These are phyloP conservation scores for Coprinopsis marcescibilis DNA, from an alignment of 768 basidiomycete species.

Conservation along the genomic window DNA sequence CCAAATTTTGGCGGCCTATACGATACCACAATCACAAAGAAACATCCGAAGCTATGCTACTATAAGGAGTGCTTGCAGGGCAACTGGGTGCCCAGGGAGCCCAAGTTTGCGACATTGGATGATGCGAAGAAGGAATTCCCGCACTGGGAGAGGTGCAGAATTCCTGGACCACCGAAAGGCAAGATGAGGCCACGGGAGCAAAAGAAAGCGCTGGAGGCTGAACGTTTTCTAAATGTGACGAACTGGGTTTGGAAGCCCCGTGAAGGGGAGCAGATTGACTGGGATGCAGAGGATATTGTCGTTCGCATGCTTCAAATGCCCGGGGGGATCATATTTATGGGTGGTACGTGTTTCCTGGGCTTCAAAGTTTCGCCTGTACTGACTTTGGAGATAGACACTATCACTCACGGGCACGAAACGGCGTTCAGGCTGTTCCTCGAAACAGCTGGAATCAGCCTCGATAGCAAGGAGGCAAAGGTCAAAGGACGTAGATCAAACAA, in stretches of 20 bases:
- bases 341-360: conserved; percentile 5
- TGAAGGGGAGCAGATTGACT: conserved; percentile 8
- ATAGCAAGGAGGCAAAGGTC: background rate
- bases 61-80: conserved; percentile 11
- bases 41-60: no score
- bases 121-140: background rate
- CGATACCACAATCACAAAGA: no score
- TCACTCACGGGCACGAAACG: background rate
- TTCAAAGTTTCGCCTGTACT: background rate
- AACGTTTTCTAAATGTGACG: conserved; percentile 10
- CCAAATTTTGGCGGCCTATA: no score
- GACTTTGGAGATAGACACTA: background rate
- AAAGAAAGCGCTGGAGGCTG: conserved; percentile 1
- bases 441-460: conserved; percentile 6
- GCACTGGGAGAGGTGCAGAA: background rate
- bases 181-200: conserved; percentile 5
- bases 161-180: background rate
- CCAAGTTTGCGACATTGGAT: conserved; percentile 6
- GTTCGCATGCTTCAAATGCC: conserved; percentile 13
- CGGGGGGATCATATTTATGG: conserved; percentile 13
- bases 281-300: conserved; percentile 13
- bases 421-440: conserved; percentile 9
- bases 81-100: conserved; percentile 8
- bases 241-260: conserved; percentile 15
- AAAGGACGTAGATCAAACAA: background rate